A percentile compares a stretch with the other conserved stretches of the same genome.
These are phyloP conservation scores for Alternaria burnsii DNA, from an alignment of 2,329 filamentous ascomycete genomes.

Conservation along the genomic window DNA sequence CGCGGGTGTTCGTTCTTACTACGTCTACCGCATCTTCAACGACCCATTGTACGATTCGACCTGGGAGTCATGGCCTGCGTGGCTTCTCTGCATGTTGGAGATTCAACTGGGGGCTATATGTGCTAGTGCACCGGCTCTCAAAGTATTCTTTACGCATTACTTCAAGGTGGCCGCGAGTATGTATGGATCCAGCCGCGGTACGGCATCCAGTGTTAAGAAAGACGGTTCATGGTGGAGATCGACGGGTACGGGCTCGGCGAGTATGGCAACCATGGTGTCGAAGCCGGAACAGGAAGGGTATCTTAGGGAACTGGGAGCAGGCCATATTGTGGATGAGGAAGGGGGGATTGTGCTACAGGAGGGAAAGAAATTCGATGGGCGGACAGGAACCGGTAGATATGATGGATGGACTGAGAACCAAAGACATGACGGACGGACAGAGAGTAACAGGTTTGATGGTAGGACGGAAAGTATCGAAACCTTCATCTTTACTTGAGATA, in stretches of 20 bases:
- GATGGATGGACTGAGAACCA: neutral
- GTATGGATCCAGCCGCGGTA: neutral
- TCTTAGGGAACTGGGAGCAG: neutral
- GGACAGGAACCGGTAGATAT: neutral
- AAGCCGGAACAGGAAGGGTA: neutral
- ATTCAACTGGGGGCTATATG: constrained; percentile 29
- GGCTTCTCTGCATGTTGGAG: constrained; percentile 24
- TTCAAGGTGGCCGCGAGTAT: neutral
- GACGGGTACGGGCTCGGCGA: neutral
- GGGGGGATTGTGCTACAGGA: neutral
- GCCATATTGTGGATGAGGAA: constrained; percentile 3
- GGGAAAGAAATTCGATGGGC: neutral
- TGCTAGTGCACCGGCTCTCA: constrained; percentile 27
- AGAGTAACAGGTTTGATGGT: neutral
- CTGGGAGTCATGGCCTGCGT: constrained; percentile 24
- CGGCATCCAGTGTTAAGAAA: neutral
- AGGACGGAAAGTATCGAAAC: neutral
- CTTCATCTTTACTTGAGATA: neutral
- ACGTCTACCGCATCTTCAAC: constrained; percentile 22
- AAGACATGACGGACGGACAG: neutral
- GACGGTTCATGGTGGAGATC: neutral
- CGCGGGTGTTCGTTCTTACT: constrained; percentile 18
- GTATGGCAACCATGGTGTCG: neutral
- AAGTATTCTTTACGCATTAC: constrained; percentile 26
- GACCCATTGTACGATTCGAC: constrained; percentile 25